These are phyloP conservation scores for Plasmopara viticola DNA, from an alignment of 352 stramenopile genomes.

Conservation along the genomic window DNA sequence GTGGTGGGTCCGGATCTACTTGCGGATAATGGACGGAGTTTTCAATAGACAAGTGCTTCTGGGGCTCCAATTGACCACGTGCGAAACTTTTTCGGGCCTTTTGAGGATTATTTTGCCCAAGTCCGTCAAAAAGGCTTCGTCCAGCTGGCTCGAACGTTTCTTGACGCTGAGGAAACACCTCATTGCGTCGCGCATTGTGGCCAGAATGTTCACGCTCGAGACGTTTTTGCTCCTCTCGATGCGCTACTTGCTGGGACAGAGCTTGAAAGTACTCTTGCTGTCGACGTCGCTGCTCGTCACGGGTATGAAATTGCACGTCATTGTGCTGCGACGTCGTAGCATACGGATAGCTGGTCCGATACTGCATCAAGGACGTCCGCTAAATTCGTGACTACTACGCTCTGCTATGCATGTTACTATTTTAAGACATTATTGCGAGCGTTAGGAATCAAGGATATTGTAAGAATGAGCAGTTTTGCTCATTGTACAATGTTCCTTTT, in stretches of 20 bases:
- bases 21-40: slow-evolving; percentile 5
- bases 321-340: slow-evolving; percentile 22
- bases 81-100: slow-evolving; percentile 33
- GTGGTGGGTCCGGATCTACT: slow-evolving; percentile 1
- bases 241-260: slow-evolving; percentile 47
- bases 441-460: too few species aligned
- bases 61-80: slow-evolving; percentile 29
- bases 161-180: slow-evolving; percentile 3
- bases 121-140: slow-evolving; percentile 35
- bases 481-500: too few species aligned
- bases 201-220: slow-evolving; percentile 30
- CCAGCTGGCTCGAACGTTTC: slow-evolving; percentile 6
- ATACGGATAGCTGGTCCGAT: slow-evolving; percentile 25
- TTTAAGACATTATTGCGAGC: too few species aligned
- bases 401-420: too few species aligned
- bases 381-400: too few species aligned
- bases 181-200: slow-evolving; percentile 7
- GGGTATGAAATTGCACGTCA: slow-evolving; percentile 19
- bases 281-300: slow-evolving; percentile 46
- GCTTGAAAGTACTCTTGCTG: slow-evolving; percentile 56
- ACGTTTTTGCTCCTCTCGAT: slow-evolving; percentile 45
- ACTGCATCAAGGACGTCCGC: slow-evolving; percentile 12
- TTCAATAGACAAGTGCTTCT: slow-evolving; percentile 14
- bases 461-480: too few species aligned
- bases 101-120: slow-evolving; percentile 36